Percentiles rank a stretch among this genome's conserved stretches.
Evolutionary conservation across 2,329 filamentous ascomycete genomes (phyloP).

Genomic region (Colletotrichum filicis): DNA sequence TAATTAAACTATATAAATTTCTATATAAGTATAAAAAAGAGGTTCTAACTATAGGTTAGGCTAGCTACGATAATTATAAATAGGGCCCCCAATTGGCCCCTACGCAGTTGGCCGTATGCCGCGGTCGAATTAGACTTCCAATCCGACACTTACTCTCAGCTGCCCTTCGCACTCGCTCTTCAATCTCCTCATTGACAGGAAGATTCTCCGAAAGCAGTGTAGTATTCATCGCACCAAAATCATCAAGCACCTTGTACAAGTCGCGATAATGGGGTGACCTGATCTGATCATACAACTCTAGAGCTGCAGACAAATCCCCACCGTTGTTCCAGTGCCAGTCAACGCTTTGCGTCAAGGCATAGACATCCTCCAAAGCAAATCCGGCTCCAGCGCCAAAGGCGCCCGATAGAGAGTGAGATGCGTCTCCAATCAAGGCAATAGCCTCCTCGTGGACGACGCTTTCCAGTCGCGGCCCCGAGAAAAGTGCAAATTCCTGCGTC

Average conservation of each 20-base stretch:
- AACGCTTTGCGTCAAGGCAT: constrained; percentile 38
- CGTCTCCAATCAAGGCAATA: constrained; percentile 63
- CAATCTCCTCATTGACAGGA: constrained; percentile 40
- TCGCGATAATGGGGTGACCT: constrained; percentile 43
- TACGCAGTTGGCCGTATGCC: no score
- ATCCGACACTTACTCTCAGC: constrained; percentile 37
- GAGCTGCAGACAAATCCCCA: constrained; percentile 35
- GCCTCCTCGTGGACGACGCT: constrained; percentile 36
- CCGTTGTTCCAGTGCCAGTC: constrained; percentile 39
- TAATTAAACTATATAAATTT: no score
- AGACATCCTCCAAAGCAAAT: constrained; percentile 49
- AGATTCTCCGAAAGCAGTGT: constrained; percentile 36
- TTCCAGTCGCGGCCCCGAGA: constrained; percentile 44
- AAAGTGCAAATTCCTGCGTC: constrained; percentile 44
- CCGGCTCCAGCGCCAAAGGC: constrained; percentile 52
- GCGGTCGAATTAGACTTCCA: no score
- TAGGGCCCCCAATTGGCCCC: no score
- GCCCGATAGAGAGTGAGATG: constrained; percentile 64
- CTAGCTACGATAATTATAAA: no score
- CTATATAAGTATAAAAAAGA: no score
- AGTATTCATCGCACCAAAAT: constrained; percentile 36
- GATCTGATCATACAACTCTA: constrained; percentile 42
- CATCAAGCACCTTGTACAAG: constrained; percentile 41
- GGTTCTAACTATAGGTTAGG: no score
- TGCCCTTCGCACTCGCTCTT: constrained; percentile 37